phyloP scores from a whole-genome alignment of 768 basidiomycete genomes.

The Wakefieldia striispora region DNA sequence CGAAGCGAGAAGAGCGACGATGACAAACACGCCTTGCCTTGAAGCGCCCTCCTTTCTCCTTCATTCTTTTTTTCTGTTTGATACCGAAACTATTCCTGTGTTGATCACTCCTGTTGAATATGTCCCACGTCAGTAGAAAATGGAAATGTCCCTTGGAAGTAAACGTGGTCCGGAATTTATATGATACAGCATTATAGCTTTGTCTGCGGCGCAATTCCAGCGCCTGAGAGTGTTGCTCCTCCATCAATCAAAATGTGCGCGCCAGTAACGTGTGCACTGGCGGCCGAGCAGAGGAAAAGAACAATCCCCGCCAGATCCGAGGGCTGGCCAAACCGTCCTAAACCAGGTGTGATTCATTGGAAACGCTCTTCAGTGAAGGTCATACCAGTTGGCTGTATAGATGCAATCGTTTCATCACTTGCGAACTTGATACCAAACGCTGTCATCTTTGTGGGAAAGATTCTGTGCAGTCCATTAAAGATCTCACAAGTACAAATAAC shows the following conservation, averaged over 20 bases:
- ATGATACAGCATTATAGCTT: constrained; percentile 19
- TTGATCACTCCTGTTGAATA: neutral
- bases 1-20: constrained; percentile 18
- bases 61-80: neutral
- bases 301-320: constrained; percentile 71
- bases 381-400: constrained; percentile 63
- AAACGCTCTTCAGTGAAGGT: neutral
- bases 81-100: constrained; percentile 1
- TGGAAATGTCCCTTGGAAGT: neutral
- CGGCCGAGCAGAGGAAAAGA: constrained; percentile 68
- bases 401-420: constrained; percentile 52
- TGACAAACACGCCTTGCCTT: constrained; percentile 1
- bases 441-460: constrained; percentile 87
- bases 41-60: neutral
- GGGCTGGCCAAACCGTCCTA: constrained; percentile 64
- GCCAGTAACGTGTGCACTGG: constrained; percentile 72
- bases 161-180: neutral
- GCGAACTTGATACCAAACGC: constrained; percentile 58
- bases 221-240: constrained; percentile 35
- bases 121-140: constrained; percentile 1
- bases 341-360: neutral
- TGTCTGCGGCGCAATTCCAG: constrained; percentile 22
- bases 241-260: constrained; percentile 73
- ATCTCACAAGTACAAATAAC: neutral
- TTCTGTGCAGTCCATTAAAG: constrained; percentile 31